Evolutionary conservation across 1,139 yeast species (phyloP).

Genomic region (Suhomyces anneliseae): DNA sequence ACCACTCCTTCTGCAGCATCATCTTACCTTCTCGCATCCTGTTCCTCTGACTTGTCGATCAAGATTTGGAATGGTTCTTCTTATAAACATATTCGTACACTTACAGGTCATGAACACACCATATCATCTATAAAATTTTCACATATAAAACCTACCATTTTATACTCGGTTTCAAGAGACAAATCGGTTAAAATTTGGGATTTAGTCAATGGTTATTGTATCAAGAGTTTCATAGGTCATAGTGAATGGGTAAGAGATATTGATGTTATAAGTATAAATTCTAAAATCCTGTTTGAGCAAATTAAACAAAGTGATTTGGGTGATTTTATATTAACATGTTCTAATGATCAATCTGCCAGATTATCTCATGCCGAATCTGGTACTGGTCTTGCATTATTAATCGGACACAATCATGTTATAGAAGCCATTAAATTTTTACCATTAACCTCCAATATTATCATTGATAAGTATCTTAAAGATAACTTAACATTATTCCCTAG

Average conservation of each 20-base stretch:
- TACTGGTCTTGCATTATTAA: constrained; percentile 63
- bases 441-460: constrained; percentile 39
- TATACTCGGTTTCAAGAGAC: constrained; percentile 81
- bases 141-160: constrained; percentile 32
- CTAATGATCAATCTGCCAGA: constrained; percentile 78
- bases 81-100: constrained; percentile 59
- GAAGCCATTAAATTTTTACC: constrained; percentile 77
- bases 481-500: constrained; percentile 33
- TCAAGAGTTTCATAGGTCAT: constrained; percentile 71
- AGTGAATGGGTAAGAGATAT: constrained; percentile 85
- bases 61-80: constrained; percentile 66
- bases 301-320: constrained; percentile 29
- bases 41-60: constrained; percentile 73
- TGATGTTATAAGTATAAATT: constrained; percentile 35
- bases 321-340: constrained; percentile 69
- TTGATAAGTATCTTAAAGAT: constrained; percentile 49
- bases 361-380: constrained; percentile 64
- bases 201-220: constrained; percentile 63
- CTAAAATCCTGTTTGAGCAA: constrained; percentile 13
- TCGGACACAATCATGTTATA: constrained; percentile 83
- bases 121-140: constrained; percentile 65
- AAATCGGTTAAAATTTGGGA: constrained; percentile 78
- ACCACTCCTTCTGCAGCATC: constrained; percentile 1
- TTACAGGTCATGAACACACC: constrained; percentile 90
- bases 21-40: constrained; percentile 47